phyloP scores from a whole-genome alignment of 2,329 filamentous ascomycete species.

The Diaporthe caulivora region DNA sequence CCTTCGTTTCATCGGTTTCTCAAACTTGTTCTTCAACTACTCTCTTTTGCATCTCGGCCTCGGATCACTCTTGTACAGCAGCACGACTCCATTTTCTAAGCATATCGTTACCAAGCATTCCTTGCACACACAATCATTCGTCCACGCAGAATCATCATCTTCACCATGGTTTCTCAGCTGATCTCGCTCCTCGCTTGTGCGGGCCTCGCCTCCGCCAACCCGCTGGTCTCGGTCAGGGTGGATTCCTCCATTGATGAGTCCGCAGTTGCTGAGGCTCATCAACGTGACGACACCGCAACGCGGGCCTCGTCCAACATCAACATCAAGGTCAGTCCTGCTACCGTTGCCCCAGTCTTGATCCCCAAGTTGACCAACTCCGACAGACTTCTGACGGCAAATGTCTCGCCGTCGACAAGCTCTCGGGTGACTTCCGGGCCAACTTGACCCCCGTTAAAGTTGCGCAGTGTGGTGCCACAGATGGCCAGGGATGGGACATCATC shows the following conservation, averaged over 20 bases:
- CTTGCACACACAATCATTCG: neutral
- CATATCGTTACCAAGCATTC: neutral
- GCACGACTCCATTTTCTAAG: neutral
- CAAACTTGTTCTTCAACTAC: neutral
- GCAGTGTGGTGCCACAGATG: slow-evolving; percentile 54
- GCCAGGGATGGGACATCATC: slow-evolving; percentile 59
- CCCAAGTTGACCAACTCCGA: neutral
- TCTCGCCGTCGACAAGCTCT: slow-evolving; percentile 56
- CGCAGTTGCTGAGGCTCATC: slow-evolving; percentile 57
- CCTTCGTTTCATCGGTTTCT: neutral
- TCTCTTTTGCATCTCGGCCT: neutral
- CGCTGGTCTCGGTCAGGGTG: slow-evolving; percentile 43
- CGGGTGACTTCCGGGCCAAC: slow-evolving; percentile 60
- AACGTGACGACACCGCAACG: slow-evolving; percentile 56
- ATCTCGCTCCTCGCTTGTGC: slow-evolving; percentile 23
- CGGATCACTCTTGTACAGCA: neutral
- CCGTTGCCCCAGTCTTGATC: neutral
- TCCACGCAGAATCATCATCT: neutral
- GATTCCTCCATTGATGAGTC: slow-evolving; percentile 53
- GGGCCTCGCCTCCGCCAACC: slow-evolving; percentile 42
- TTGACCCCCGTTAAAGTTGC: slow-evolving; percentile 57
- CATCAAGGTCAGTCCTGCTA: slow-evolving; percentile 49
- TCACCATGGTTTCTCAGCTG: slow-evolving; percentile 9
- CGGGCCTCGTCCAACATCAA: slow-evolving; percentile 54
- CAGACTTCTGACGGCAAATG: slow-evolving; percentile 57